Evolutionary conservation across 2,329 filamentous ascomycete species (phyloP).

Genomic region (Hypomyces rosellus): DNA sequence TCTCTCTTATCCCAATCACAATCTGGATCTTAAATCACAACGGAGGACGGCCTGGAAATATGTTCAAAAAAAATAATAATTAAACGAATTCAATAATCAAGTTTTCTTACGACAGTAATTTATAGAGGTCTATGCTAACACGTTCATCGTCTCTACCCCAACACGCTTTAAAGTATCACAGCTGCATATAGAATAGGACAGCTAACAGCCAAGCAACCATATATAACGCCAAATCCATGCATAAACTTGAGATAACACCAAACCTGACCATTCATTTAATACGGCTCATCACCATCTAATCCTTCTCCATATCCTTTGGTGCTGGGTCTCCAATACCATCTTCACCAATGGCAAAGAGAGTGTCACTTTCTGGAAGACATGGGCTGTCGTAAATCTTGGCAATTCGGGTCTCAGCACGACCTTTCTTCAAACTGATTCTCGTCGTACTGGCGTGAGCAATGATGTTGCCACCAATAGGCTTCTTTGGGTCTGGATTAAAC

Average conservation of each 20-base stretch:
- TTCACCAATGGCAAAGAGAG: conserved; percentile 93
- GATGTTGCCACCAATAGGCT: conserved; percentile 97
- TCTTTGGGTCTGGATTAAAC: conserved; percentile 99
- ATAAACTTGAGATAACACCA: conserved; percentile 17
- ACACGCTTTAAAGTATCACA: not conserved
- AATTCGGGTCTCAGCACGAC: conserved; percentile 87
- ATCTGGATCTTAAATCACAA: too few relatives aligned
- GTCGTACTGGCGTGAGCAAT: conserved; percentile 97
- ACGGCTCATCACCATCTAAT: conserved; percentile 32
- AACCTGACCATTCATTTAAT: conserved; percentile 13
- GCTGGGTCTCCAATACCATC: conserved; percentile 94
- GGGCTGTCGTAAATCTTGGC: conserved; percentile 99
- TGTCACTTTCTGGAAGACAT: conserved; percentile 93
- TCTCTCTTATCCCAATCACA: not conserved
- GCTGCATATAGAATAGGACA: not conserved
- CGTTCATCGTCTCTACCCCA: too few relatives aligned
- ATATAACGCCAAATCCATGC: conserved; percentile 28
- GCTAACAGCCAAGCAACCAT: conserved; percentile 4
- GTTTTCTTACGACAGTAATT: too few relatives aligned
- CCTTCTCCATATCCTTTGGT: conserved; percentile 92
- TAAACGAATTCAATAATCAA: too few relatives aligned
- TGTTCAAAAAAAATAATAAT: too few relatives aligned
- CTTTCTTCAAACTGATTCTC: conserved; percentile 90
- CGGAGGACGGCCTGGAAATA: too few relatives aligned
- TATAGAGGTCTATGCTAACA: too few relatives aligned